Percentiles rank a stretch among this genome's conserved stretches.
These are phyloP conservation scores for Podospora bellae-mahoneyi DNA, from an alignment of 495 filamentous ascomycete genomes.

Conservation along the genomic window DNA sequence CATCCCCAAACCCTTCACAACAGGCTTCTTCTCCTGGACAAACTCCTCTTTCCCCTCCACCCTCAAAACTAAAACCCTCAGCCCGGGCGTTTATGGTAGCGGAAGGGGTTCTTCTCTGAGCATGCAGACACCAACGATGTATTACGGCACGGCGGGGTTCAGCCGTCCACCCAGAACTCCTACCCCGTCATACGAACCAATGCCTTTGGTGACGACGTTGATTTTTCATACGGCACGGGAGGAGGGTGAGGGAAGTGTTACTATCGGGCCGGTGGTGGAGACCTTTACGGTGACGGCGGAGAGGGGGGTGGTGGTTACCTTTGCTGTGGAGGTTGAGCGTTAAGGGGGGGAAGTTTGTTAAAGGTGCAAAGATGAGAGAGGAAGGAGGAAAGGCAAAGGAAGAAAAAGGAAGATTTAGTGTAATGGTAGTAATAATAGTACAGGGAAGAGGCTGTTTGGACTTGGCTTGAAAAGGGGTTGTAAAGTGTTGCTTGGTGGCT, in stretches of 20 bases:
- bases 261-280: background rate
- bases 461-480: too few species aligned
- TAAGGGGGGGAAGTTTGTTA: too few species aligned
- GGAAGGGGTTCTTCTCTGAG: too few species aligned
- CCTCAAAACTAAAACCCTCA: background rate
- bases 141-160: background rate
- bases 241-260: background rate
- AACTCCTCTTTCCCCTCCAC: background rate
- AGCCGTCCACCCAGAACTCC: background rate
- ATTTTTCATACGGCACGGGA: background rate
- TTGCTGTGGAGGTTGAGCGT: background rate
- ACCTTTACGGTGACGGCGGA: background rate
- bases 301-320: background rate
- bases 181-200: background rate
- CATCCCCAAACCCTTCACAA: background rate
- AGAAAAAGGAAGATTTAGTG: too few species aligned
- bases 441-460: too few species aligned
- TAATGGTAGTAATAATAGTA: too few species aligned
- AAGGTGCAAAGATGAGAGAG: too few species aligned
- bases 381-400: too few species aligned
- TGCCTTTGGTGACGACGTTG: background rate
- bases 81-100: too few species aligned
- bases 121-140: too few species aligned
- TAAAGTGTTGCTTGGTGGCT: too few species aligned
- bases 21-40: background rate